These are phyloP conservation scores for Candida krabiensis DNA, from an alignment of 805 yeast species.

Conservation along the genomic window DNA sequence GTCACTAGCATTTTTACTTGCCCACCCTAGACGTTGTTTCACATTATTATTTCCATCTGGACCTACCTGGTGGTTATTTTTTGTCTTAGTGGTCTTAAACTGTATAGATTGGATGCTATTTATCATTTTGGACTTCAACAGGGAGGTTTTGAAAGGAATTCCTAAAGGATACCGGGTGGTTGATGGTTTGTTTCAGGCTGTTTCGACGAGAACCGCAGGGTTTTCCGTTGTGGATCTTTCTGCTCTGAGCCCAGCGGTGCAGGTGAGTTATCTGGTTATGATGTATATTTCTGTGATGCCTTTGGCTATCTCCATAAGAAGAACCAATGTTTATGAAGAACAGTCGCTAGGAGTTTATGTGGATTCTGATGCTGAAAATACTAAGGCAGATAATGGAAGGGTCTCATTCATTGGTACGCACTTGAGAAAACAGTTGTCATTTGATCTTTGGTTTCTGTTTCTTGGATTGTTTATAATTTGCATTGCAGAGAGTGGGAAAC, in stretches of 20 bases:
- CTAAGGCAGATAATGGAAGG: constrained; percentile 42
- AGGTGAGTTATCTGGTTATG: constrained; percentile 92
- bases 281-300: constrained; percentile 98
- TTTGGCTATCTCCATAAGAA: constrained; percentile 90
- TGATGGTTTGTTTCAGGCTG: constrained; percentile 87
- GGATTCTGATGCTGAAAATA: constrained; percentile 33
- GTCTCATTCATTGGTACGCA: constrained; percentile 78
- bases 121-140: constrained; percentile 69
- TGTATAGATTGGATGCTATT: constrained; percentile 78
- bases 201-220: constrained; percentile 94
- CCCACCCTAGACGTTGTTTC: constrained; percentile 97
- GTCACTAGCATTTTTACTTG: constrained; percentile 80
- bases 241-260: constrained; percentile 82
- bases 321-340: constrained; percentile 97
- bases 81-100: constrained; percentile 71
- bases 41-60: constrained; percentile 87
- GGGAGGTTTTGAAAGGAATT: constrained; percentile 48
- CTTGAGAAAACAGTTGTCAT: constrained; percentile 86
- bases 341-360: constrained; percentile 89
- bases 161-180: constrained; percentile 69
- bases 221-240: constrained; percentile 72
- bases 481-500: constrained; percentile 73
- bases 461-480: constrained; percentile 84
- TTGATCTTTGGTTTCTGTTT: constrained; percentile 92
- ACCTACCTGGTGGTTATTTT: constrained; percentile 93